Conservation (phyloP, 441 rosid genomes). For the Aquilaria agallochum region DNA sequence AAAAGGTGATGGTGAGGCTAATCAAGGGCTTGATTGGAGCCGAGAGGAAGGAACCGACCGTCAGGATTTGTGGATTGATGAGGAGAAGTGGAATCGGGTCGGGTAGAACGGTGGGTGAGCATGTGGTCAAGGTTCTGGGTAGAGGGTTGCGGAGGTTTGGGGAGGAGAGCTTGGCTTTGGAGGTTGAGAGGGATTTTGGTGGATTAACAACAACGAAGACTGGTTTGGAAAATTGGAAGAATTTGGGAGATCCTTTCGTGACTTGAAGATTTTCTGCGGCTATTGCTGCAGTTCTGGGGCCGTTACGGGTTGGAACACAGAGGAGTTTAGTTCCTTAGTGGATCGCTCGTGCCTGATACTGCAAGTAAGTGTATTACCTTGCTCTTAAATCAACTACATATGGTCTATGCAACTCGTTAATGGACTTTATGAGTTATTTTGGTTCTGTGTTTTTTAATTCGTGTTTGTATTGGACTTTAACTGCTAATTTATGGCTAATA, state of each 20-base stretch:
- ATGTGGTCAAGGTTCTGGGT: slow-evolving; percentile 46
- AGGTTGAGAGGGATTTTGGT: slow-evolving; percentile 47
- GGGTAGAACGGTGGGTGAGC: slow-evolving; percentile 55
- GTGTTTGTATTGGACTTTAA: too few relatives aligned
- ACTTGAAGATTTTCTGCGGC: too few relatives aligned
- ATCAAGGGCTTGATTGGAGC: slow-evolving; percentile 55
- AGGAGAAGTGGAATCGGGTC: slow-evolving; percentile 61
- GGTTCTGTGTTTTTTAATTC: too few relatives aligned
- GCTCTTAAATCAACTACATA: too few relatives aligned
- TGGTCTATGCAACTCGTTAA: too few relatives aligned
- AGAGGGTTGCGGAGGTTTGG: slow-evolving; percentile 65
- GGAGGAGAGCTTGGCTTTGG: slow-evolving; percentile 42
- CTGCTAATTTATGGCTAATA: too few relatives aligned
- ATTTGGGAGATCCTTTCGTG: background rate
- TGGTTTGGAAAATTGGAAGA: slow-evolving; percentile 12
- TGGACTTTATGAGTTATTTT: too few relatives aligned
- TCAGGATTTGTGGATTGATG: slow-evolving; percentile 59
- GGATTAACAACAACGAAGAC: slow-evolving; percentile 16
- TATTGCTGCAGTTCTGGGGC: too few relatives aligned
- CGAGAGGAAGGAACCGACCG: slow-evolving; percentile 61
- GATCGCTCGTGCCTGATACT: too few relatives aligned
- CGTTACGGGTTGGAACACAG: too few relatives aligned
- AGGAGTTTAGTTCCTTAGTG: too few relatives aligned
- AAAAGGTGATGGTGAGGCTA: slow-evolving; percentile 44
- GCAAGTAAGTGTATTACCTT: too few relatives aligned